A percentile compares a stretch with the other conserved stretches of the same genome.
These are phyloP conservation scores for Sporothrix inflata DNA, from an alignment of 2,329 filamentous ascomycete species.

Conservation along the genomic window DNA sequence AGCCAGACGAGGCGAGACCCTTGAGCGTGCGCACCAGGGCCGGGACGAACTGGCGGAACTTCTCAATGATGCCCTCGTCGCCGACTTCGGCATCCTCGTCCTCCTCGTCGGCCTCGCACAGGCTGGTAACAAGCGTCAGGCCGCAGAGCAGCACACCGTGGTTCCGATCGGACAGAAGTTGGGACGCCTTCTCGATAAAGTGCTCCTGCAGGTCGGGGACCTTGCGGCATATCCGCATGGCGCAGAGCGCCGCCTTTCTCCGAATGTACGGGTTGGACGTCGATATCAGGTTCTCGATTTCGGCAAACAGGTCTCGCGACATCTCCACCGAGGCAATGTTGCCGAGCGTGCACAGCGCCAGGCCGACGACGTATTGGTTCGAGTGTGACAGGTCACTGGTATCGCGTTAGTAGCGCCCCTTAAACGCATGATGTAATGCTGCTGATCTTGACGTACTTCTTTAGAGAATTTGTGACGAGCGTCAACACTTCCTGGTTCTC, in stretches of 20 bases:
- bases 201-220: constrained; percentile 97
- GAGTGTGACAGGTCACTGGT: constrained; percentile 89
- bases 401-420: background rate
- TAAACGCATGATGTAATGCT: too few relatives aligned
- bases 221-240: constrained; percentile 98
- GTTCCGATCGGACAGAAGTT: constrained; percentile 87
- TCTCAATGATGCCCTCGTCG: constrained; percentile 87
- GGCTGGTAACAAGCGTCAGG: constrained; percentile 83
- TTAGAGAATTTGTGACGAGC: constrained; percentile 93
- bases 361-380: constrained; percentile 97
- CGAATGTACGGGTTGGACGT: constrained; percentile 98
- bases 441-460: constrained; percentile 71
- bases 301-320: constrained; percentile 94
- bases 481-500: constrained; percentile 99
- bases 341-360: constrained; percentile 92
- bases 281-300: constrained; percentile 89
- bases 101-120: constrained; percentile 96
- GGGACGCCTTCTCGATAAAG: constrained; percentile 90
- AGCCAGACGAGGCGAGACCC: constrained; percentile 89
- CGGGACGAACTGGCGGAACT: constrained; percentile 85
- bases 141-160: constrained; percentile 94
- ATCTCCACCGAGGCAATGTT: constrained; percentile 99
- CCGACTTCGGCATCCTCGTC: constrained; percentile 88
- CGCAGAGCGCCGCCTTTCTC: constrained; percentile 95
- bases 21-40: constrained; percentile 89